Conservation (phyloP, 352 stramenopile genomes). For the Globisporangium nagaii region DNA sequence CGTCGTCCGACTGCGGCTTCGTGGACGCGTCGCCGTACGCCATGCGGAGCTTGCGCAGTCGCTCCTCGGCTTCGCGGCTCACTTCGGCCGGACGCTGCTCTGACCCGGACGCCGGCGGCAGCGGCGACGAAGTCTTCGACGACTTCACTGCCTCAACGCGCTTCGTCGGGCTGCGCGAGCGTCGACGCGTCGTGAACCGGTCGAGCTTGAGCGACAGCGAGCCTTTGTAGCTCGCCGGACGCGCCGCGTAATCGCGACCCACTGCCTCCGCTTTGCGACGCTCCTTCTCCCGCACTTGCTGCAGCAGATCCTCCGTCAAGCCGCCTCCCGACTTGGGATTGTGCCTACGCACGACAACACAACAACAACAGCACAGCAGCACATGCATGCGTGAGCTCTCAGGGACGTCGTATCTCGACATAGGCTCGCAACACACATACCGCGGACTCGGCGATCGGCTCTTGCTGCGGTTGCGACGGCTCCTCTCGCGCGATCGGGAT, state of each 20-base stretch:
- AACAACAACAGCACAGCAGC: neutral
- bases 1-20: conserved; percentile 17
- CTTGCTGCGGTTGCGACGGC: conserved; percentile 12
- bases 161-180: conserved; percentile 63
- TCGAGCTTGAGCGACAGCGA: conserved; percentile 90
- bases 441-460: conserved; percentile 12
- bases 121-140: conserved; percentile 11
- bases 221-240: conserved; percentile 90
- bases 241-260: conserved; percentile 88
- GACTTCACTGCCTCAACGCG: conserved; percentile 35
- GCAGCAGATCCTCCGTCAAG: conserved; percentile 77
- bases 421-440: conserved; percentile 1
- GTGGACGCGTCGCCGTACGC: conserved; percentile 80
- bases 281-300: conserved; percentile 90
- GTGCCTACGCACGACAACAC: neutral
- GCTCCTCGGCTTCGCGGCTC: conserved; percentile 48
- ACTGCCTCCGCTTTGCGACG: conserved; percentile 86
- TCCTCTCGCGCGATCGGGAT: conserved; percentile 24
- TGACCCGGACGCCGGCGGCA: neutral
- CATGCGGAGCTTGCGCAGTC: conserved; percentile 62
- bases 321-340: conserved; percentile 3
- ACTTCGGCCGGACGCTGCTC: conserved; percentile 1
- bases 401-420: too few species aligned
- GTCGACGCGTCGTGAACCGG: conserved; percentile 73
- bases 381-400: conserved; percentile 12